phyloP scores from a whole-genome alignment of 805 yeast genomes.

The Scheffersomyces stipitis region DNA sequence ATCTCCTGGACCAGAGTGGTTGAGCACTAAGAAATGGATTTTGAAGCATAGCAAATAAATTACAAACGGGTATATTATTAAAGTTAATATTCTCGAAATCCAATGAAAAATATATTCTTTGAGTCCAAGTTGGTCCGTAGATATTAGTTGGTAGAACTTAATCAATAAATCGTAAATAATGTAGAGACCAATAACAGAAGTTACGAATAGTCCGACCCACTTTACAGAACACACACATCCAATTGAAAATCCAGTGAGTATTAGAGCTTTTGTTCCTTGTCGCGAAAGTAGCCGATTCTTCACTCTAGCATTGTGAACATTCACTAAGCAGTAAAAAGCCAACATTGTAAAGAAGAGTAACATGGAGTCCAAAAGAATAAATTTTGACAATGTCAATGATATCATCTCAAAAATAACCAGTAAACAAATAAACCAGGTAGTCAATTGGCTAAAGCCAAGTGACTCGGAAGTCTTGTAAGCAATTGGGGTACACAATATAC shows the following conservation, averaged over 20 bases:
- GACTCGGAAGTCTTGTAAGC: slow-evolving; percentile 52
- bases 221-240: slow-evolving; percentile 85
- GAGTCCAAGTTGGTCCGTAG: slow-evolving; percentile 14
- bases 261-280: slow-evolving; percentile 54
- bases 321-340: slow-evolving; percentile 36
- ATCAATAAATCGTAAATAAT: slow-evolving; percentile 52
- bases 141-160: slow-evolving; percentile 37
- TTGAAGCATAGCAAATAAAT: slow-evolving; percentile 75
- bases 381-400: slow-evolving; percentile 68
- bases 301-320: slow-evolving; percentile 49
- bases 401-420: slow-evolving; percentile 69
- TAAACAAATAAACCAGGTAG: slow-evolving; percentile 60
- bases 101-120: slow-evolving; percentile 61
- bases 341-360: slow-evolving; percentile 68
- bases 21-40: slow-evolving; percentile 73
- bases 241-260: slow-evolving; percentile 61
- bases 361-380: slow-evolving; percentile 76
- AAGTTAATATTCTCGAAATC: slow-evolving; percentile 59
- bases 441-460: slow-evolving; percentile 24
- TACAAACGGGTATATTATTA: slow-evolving; percentile 69
- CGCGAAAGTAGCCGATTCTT: slow-evolving; percentile 34
- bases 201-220: slow-evolving; percentile 80
- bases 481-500: slow-evolving; percentile 65
- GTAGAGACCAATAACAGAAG: slow-evolving; percentile 59
- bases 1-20: slow-evolving; percentile 89